phyloP scores from a whole-genome alignment of 305 asterid species.

The Solanum hybrid region DNA sequence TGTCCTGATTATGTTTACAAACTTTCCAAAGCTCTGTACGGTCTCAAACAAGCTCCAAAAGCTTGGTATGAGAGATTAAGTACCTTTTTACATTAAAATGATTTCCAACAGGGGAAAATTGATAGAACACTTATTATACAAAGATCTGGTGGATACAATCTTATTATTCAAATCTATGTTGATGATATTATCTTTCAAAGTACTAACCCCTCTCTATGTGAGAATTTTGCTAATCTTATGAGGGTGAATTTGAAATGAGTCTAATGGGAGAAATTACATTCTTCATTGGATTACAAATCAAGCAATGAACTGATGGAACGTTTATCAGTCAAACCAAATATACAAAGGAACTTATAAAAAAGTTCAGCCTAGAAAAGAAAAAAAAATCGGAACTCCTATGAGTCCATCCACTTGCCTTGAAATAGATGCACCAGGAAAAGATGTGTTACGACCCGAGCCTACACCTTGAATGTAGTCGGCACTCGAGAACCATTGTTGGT shows the following conservation, averaged over 20 bases:
- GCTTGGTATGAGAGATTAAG: not conserved
- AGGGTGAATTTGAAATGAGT: no score
- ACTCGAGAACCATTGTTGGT: not conserved
- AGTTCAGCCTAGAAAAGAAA: not conserved
- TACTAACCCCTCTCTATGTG: not conserved
- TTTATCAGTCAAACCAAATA: not conserved
- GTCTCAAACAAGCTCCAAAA: not conserved
- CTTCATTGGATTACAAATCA: not conserved
- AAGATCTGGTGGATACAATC: not conserved
- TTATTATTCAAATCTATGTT: not conserved
- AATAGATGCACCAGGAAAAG: not conserved
- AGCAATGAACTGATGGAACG: not conserved
- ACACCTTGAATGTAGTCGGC: not conserved
- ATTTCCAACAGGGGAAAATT: no score
- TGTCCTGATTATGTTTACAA: not conserved
- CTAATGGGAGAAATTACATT: not conserved
- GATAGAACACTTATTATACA: not conserved
- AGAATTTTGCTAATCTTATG: not conserved
- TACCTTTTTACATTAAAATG: not conserved
- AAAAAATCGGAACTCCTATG: not conserved
- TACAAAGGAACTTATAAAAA: not conserved
- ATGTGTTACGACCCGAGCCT: not conserved
- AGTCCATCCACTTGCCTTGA: not conserved
- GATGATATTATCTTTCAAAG: no score
- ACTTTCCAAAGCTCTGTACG: not conserved